Conservation (phyloP, 176 grass and related monocot species). For the Avena sativa region DNA sequence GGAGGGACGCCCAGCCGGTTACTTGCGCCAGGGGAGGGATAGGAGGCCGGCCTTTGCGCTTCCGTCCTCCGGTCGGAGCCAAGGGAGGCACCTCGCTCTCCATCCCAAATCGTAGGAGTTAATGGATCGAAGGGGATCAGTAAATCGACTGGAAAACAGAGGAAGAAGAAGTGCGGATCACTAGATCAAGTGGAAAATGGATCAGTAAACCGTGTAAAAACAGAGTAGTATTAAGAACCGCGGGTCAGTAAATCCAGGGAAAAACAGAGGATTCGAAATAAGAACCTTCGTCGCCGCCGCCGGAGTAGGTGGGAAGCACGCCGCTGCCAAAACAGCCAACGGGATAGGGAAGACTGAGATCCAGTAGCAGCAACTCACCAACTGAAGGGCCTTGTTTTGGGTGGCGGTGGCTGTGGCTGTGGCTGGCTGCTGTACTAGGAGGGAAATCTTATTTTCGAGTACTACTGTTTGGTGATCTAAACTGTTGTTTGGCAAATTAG, state of each 20-base stretch:
- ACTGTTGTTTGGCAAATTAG: no score
- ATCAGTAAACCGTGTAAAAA: background rate
- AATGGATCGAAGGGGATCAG: background rate
- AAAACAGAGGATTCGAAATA: background rate
- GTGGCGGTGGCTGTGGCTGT: no score
- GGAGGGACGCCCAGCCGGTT: no score
- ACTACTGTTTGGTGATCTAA: no score
- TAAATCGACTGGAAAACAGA: background rate
- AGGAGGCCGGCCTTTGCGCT: background rate
- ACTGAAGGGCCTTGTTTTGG: no score
- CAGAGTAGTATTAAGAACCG: background rate
- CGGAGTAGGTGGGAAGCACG: background rate
- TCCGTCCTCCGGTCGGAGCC: background rate
- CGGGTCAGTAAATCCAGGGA: background rate
- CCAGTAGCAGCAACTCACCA: no score
- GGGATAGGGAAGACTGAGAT: background rate
- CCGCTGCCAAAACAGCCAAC: background rate
- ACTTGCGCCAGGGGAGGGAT: background rate
- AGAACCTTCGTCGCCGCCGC: background rate
- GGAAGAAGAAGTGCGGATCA: background rate
- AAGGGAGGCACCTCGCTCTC: background rate
- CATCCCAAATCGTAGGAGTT: background rate
- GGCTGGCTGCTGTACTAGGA: no score
- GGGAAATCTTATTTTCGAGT: no score
- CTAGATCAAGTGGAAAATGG: background rate